Base-by-base conservation (phyloP, 768 basidiomycete genomes). In the Leucogyrophana mollusca region DNA sequence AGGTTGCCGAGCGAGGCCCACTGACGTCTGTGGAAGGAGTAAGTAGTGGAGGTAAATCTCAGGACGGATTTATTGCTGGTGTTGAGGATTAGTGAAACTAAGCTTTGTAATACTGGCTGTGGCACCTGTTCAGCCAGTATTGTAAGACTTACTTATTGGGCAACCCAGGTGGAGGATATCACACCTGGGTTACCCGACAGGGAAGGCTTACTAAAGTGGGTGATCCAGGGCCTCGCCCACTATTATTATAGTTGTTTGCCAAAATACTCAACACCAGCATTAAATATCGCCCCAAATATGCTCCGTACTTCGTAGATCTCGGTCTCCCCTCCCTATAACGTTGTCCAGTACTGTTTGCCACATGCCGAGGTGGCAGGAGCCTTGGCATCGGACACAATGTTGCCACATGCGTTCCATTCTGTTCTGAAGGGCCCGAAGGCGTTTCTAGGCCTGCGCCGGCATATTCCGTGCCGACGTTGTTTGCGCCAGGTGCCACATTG, bases 141-240 rank as follows among this genome's bases (percentile, higher is more conserved):
- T 7, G 27, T 30, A 30, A 30, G 27, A 13, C 27, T 30, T 30
- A 30, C 27, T 30, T 30, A 13, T 30, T 30, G 27, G 27, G 27
- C 27, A 30, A 30, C 27, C 27, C 27, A 30, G 27, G 27, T 30
- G 27, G n/a, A n/a, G n/a, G n/a, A 17, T 37, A 9, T 4, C 37
- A 18, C 44, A 45, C 34, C 44, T 45, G 17, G 20, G 9, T 16
- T 38, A 20, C 34, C 34, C 44, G 21, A 37, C 37, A 14, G 17
- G 35, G 35, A 45, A 45, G 44, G 34, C 44, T 45, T 35, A 14
- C 37, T 36, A 45, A 22, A 22, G 14, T 23, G 7, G 35, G 23
- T 45, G 21, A 8, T 22, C 21, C 6, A 3, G 20, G 21, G 23
- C 25, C 5, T 45, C 17, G 18, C n/a, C 35, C 6, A 9, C n/a